Conservation (phyloP, 441 rosid genomes). For the Gossypium trilobum region DNA sequence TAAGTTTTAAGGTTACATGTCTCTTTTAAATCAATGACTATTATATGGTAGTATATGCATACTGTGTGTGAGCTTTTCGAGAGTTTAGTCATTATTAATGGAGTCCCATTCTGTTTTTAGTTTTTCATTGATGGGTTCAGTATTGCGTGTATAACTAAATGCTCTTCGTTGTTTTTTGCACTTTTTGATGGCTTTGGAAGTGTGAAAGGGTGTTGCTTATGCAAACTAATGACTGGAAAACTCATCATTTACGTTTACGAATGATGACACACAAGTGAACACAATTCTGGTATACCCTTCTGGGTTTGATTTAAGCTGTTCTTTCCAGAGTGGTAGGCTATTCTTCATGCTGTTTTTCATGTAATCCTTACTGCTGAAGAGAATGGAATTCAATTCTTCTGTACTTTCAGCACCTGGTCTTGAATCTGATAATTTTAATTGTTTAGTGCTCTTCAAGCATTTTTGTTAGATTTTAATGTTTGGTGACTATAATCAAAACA, state of each 20-base stretch:
- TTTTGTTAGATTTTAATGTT: background rate
- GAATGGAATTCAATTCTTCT: background rate
- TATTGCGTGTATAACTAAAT: constrained; percentile 3
- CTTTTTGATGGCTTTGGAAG: background rate
- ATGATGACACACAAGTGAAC: background rate
- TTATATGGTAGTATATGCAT: background rate
- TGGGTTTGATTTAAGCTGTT: constrained; percentile 3
- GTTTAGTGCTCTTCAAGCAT: background rate
- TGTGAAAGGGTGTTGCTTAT: background rate
- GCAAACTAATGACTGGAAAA: background rate
- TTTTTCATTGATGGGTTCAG: background rate
- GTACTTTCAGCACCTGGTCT: background rate
- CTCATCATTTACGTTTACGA: background rate
- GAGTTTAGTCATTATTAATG: background rate
- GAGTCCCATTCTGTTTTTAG: constrained; percentile 3
- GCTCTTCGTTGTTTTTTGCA: background rate
- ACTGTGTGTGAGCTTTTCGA: background rate
- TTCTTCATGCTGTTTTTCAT: background rate
- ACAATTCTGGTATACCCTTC: background rate
- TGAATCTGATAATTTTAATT: background rate
- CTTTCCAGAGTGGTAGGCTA: background rate
- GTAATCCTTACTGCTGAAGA: background rate
- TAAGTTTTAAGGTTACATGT: constrained; percentile 22
- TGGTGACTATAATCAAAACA: background rate
- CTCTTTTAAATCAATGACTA: background rate